phyloP scores from a whole-genome alignment of 108 stramenopile genomes.

The Schizochytrium sp. region DNA sequence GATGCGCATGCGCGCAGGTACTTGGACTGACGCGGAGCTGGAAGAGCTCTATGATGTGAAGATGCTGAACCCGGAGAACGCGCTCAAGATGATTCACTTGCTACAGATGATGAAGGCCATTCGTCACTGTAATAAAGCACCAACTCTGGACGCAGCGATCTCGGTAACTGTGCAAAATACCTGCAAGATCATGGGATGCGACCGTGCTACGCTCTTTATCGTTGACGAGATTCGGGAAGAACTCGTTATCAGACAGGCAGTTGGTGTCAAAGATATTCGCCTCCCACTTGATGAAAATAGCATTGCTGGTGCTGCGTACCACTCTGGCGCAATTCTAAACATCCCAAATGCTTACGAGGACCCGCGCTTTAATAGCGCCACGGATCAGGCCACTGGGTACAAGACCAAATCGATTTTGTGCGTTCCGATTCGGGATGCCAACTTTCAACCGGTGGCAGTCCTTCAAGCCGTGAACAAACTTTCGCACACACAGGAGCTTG shows the following conservation, averaged over 20 bases:
- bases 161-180: conserved; percentile 38
- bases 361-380: conserved; percentile 63
- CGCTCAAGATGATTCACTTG: conserved; percentile 21
- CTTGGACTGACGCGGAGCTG: conserved; percentile 58
- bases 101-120: conserved; percentile 56
- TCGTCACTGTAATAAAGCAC: conserved; percentile 40
- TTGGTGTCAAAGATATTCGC: conserved; percentile 65
- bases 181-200: conserved; percentile 66
- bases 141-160: conserved; percentile 48
- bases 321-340: conserved; percentile 66
- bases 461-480: conserved; percentile 71
- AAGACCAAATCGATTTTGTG: conserved; percentile 73
- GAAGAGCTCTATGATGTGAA: conserved; percentile 54
- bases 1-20: conserved; percentile 9
- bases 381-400: conserved; percentile 74
- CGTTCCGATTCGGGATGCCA: conserved; percentile 66
- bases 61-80: background rate
- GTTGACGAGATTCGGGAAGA: conserved; percentile 65
- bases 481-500: too few species aligned
- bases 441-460: conserved; percentile 64
- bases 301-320: conserved; percentile 69
- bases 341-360: conserved; percentile 69
- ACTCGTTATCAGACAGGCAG: conserved; percentile 66
- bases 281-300: conserved; percentile 63
- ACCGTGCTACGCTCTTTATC: conserved; percentile 69